These are phyloP conservation scores for Monosporozyma aquatica DNA, from an alignment of 805 yeast genomes.

Conservation along the genomic window DNA sequence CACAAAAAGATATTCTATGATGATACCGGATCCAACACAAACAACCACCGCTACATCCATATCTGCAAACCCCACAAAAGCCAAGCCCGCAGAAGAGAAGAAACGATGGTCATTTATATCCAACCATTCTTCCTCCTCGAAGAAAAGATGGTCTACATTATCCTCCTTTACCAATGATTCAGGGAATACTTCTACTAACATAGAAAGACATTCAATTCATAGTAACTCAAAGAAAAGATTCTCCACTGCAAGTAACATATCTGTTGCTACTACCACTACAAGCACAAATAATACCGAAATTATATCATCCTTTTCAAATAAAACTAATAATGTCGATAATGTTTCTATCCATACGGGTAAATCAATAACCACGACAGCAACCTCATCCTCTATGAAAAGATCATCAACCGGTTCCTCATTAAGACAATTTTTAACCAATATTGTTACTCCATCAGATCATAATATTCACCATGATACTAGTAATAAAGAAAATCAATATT, in stretches of 20 bases:
- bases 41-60: too few relatives aligned
- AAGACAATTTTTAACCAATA: constrained; percentile 25
- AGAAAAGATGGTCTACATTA: constrained; percentile 27
- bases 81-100: constrained; percentile 12
- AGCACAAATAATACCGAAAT: constrained; percentile 1
- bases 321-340: background rate
- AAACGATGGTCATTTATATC: constrained; percentile 28
- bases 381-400: constrained; percentile 13
- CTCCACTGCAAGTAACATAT: constrained; percentile 9
- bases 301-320: background rate
- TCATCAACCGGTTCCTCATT: constrained; percentile 28
- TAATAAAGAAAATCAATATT: background rate
- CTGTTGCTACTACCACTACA: background rate
- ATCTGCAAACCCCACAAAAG: background rate
- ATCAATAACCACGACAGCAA: too few relatives aligned
- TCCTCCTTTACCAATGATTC: constrained; percentile 19
- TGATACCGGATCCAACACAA: background rate
- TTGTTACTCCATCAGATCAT: constrained; percentile 13
- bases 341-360: background rate
- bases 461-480: constrained; percentile 8
- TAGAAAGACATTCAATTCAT: constrained; percentile 12
- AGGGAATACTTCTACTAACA: too few relatives aligned
- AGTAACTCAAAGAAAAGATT: constrained; percentile 11
- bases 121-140: constrained; percentile 20
- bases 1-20: constrained; percentile 1